Conservation (phyloP, 345 rosid genomes). For the Eutrema heterophyllum region DNA sequence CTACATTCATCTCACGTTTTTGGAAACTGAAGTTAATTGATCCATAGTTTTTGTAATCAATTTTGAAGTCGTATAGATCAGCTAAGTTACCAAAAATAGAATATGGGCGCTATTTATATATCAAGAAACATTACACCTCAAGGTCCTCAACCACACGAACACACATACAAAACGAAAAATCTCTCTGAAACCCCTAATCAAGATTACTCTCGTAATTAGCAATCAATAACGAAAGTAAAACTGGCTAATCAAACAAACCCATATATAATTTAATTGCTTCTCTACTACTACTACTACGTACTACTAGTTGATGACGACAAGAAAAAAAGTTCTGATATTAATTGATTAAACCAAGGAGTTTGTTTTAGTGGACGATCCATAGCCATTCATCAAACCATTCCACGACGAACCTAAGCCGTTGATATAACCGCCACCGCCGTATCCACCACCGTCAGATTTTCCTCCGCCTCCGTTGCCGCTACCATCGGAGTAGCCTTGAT, state of each 20-base stretch:
- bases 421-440: constrained; percentile 15
- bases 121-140: constrained; percentile 11
- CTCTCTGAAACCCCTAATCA: background rate
- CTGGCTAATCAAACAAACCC: constrained; percentile 11
- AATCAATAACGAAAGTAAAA: background rate
- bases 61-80: background rate
- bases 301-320: background rate
- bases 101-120: background rate
- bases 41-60: background rate
- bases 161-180: constrained; percentile 14
- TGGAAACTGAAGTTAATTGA: background rate
- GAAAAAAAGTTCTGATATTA: background rate
- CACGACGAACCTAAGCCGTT: constrained; percentile 26
- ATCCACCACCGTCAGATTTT: constrained; percentile 32
- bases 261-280: background rate
- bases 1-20: too few relatives aligned
- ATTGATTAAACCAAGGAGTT: constrained; percentile 27
- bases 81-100: background rate
- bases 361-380: constrained; percentile 22
- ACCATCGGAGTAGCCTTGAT: constrained; percentile 51
- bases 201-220: constrained; percentile 1
- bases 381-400: constrained; percentile 26
- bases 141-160: constrained; percentile 10
- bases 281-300: background rate
- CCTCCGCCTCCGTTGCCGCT: background rate